Conservation (phyloP, 495 filamentous ascomycete genomes). For the Trichoderma parareesei region DNA sequence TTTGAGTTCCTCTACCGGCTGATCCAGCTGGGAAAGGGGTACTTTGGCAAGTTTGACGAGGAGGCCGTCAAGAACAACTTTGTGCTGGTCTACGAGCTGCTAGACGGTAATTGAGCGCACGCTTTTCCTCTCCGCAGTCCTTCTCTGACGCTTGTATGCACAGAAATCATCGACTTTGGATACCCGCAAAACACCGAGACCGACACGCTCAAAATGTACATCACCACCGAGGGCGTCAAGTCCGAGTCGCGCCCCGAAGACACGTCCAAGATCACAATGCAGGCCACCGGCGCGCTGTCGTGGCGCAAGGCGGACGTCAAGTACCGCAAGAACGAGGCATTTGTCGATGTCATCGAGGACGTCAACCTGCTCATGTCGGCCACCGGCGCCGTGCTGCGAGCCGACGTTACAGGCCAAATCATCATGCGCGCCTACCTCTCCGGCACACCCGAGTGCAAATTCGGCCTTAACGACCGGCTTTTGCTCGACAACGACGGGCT, state of each 20-base stretch:
- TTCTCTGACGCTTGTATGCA: background rate
- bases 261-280: conserved; percentile 96
- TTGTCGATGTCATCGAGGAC: conserved; percentile 98
- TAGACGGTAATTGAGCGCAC: conserved; percentile 58
- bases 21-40: conserved; percentile 81
- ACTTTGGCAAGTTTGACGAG: conserved; percentile 99
- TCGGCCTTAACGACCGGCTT: conserved; percentile 94
- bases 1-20: conserved; percentile 97
- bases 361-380: conserved; percentile 99
- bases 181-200: conserved; percentile 99
- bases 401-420: conserved; percentile 96
- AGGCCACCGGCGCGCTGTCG: conserved; percentile 93
- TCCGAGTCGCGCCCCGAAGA: conserved; percentile 87
- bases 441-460: conserved; percentile 98
- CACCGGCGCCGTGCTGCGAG: conserved; percentile 86
- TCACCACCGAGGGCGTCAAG: conserved; percentile 98
- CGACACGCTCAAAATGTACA: conserved; percentile 99
- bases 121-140: too few species aligned
- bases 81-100: conserved; percentile 93
- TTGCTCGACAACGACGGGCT: conserved; percentile 74
- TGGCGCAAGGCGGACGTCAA: conserved; percentile 97
- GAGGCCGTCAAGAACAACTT: conserved; percentile 99
- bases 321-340: conserved; percentile 98
- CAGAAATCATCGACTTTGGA: conserved; percentile 98
- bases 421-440: conserved; percentile 98